Percentiles rank a stretch among this genome's conserved stretches.
These are phyloP conservation scores for Globisporangium polare DNA, from an alignment of 352 stramenopile genomes.

Conservation along the genomic window DNA sequence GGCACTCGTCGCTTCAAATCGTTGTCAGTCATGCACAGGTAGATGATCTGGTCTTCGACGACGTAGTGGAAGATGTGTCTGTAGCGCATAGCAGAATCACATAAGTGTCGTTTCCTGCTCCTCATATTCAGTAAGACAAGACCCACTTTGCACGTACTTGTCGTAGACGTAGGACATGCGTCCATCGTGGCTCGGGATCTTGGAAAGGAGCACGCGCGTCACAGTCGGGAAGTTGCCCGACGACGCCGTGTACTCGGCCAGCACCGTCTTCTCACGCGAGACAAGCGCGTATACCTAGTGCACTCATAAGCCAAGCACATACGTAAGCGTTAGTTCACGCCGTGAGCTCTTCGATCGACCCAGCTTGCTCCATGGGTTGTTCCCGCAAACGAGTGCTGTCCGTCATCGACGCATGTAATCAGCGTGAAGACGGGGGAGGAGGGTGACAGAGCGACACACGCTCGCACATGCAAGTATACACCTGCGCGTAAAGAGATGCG, in stretches of 20 bases:
- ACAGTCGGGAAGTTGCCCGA: slow-evolving; percentile 98
- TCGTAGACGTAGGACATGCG: slow-evolving; percentile 99
- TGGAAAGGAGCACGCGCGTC: slow-evolving; percentile 95
- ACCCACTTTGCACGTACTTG: slow-evolving; percentile 49
- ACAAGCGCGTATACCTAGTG: slow-evolving; percentile 94
- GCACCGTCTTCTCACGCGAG: slow-evolving; percentile 95
- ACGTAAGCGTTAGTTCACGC: neutral
- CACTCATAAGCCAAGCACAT: neutral
- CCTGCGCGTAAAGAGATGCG: too few relatives aligned
- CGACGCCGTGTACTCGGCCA: slow-evolving; percentile 96
- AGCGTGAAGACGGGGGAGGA: too few relatives aligned
- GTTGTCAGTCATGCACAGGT: slow-evolving; percentile 97
- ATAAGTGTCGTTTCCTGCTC: neutral
- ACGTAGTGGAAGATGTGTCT: slow-evolving; percentile 96
- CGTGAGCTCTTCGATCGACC: neutral
- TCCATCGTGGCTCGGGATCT: slow-evolving; percentile 92
- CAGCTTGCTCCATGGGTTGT: neutral
- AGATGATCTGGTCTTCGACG: slow-evolving; percentile 94
- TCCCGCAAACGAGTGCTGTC: neutral
- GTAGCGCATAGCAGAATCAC: neutral
- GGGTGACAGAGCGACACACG: too few relatives aligned
- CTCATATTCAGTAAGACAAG: neutral
- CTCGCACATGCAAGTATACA: too few relatives aligned
- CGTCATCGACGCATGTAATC: neutral
- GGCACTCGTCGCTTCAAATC: slow-evolving; percentile 93